phyloP scores from a whole-genome alignment of 768 basidiomycete species.

The Kwoniella shandongensis region DNA sequence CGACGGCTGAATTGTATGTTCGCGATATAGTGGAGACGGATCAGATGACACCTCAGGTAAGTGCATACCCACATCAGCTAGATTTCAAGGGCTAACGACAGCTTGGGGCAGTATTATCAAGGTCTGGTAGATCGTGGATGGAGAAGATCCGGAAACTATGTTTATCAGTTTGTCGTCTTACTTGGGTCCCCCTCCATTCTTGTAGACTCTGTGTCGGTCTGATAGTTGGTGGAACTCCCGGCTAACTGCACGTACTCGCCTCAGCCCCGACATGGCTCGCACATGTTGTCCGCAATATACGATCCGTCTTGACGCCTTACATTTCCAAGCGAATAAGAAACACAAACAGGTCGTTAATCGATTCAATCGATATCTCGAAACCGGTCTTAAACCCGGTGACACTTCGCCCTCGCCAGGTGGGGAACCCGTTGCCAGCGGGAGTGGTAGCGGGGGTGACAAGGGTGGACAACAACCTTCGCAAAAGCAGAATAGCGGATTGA shows the following conservation, averaged over 20 bases:
- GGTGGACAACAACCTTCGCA: constrained; percentile 58
- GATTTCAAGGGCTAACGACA: neutral
- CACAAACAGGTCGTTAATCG: constrained; percentile 44
- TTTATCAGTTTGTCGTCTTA: constrained; percentile 60
- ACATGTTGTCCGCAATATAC: constrained; percentile 95
- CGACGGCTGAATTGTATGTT: neutral
- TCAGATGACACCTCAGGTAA: constrained; percentile 30
- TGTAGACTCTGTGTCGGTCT: neutral
- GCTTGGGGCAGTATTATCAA: constrained; percentile 49
- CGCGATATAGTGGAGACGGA: constrained; percentile 32
- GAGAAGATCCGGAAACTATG: constrained; percentile 59
- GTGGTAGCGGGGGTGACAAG: neutral
- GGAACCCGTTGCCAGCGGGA: too few species aligned
- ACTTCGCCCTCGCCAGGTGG: constrained; percentile 36
- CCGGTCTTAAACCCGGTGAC: constrained; percentile 64
- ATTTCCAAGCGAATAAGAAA: constrained; percentile 37
- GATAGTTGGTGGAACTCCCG: neutral
- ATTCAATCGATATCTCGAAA: constrained; percentile 42
- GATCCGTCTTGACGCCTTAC: constrained; percentile 60
- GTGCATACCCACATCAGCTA: neutral
- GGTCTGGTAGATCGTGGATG: constrained; percentile 54
- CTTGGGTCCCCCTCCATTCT: neutral
- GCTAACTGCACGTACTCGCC: neutral
- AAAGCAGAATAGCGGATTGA: constrained; percentile 14
- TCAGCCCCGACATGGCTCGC: constrained; percentile 72